These are phyloP conservation scores for Populus pruinosa DNA, from an alignment of 345 rosid genomes.

Conservation along the genomic window DNA sequence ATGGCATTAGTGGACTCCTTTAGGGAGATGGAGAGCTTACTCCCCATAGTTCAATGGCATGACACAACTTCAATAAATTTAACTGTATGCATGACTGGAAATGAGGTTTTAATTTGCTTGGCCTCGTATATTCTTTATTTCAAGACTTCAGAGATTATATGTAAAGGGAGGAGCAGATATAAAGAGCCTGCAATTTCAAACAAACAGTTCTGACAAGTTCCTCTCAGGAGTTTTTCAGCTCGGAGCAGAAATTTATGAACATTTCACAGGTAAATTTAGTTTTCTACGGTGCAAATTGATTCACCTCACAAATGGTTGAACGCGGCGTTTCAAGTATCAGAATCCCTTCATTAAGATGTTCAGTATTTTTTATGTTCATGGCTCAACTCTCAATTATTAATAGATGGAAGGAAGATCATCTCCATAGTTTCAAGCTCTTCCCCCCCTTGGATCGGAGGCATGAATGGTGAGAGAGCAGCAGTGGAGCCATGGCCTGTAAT, in stretches of 20 bases:
- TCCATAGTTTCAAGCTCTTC: background rate
- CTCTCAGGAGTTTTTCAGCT: background rate
- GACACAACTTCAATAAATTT: too few species aligned
- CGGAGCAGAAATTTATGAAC: background rate
- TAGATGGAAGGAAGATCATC: background rate
- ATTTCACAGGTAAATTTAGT: background rate
- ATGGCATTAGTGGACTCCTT: background rate
- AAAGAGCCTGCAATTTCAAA: background rate
- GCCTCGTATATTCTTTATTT: too few species aligned
- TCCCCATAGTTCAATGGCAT: background rate
- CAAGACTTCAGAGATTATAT: background rate
- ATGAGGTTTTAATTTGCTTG: background rate
- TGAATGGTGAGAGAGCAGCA: background rate
- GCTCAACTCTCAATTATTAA: background rate
- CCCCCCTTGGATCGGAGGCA: background rate
- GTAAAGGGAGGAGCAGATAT: background rate
- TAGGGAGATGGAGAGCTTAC: conserved; percentile 7
- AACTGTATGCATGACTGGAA: background rate
- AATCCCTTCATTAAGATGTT: too few species aligned
- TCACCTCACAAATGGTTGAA: background rate
- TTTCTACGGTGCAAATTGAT: background rate
- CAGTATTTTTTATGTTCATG: background rate
- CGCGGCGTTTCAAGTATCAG: background rate
- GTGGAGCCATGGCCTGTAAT: background rate
- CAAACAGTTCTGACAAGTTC: background rate